Evolutionary conservation across 768 basidiomycete species (phyloP), one percentile per base, ranked within the genome.

Genomic region (Asterophora parasitica): DNA sequence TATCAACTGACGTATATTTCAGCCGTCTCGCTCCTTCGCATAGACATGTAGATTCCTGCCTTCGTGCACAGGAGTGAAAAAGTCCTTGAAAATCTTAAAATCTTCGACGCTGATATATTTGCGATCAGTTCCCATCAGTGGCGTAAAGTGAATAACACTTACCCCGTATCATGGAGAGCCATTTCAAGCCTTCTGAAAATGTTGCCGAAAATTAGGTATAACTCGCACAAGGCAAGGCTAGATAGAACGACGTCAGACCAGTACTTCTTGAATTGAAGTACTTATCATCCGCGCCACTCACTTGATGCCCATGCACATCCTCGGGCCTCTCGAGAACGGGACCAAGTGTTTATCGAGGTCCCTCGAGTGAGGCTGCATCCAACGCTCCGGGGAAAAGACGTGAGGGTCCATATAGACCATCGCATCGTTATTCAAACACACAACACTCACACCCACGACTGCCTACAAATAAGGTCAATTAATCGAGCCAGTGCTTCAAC

Each of bases 231-330:
- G 10, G 68, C 74, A 39, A 76, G 62, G 48, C 70, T 75, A 46
- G 16, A 20, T 75, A 46, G 16, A 20, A 46, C 13, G 48, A 11
- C 26, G 6, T 41, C 20, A 44, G 36, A 44, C 15, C 54, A n/a
- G n/a, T n/a, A n/a, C n/a, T n/a, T n/a, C n/a, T n/a, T n/a, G n/a
- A n/a, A n/a, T 38, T 26, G 10, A 34, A 13, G 19, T 33, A 19
- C 26, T 17, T 17, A 16, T 27, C 13, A 12, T 11, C 28, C 2
- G 12, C 48, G 23, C 17, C 19, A 51, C 66, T n/a, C 38, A 75
- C 73, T 72, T 75, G 32, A 71, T 63, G 10, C 74, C 73, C 10
- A 74, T 56, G 49, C 71, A 76, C 59, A 66, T 71, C 23, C 76
- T 62, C 12, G 74, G 68, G 8, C 74, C 74, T 42, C 64, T 68